phyloP scores from a whole-genome alignment of 352 stramenopile genomes.

The Pythium brachiatum region DNA sequence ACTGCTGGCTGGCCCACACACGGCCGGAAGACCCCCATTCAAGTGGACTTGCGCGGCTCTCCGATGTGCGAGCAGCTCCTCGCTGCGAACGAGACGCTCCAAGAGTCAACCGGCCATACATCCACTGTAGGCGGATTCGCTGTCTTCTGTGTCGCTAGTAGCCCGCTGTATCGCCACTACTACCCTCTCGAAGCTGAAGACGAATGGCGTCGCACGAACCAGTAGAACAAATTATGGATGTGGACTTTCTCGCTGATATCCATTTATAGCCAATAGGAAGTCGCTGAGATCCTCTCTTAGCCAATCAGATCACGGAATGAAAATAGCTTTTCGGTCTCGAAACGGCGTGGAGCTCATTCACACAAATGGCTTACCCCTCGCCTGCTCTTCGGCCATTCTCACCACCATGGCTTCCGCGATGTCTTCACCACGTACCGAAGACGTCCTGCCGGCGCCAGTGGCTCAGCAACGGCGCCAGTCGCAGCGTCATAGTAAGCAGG shows the following conservation, averaged over 20 bases:
- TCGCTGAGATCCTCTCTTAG: background rate
- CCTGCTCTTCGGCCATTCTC: too few species aligned
- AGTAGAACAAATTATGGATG: background rate
- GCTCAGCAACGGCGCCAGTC: background rate
- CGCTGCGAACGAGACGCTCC: background rate
- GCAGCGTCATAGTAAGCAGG: background rate
- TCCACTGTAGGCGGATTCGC: background rate
- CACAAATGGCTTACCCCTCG: background rate
- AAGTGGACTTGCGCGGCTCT: background rate
- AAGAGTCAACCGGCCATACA: background rate
- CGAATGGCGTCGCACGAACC: constrained; percentile 6
- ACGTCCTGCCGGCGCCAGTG: background rate
- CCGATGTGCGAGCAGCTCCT: background rate
- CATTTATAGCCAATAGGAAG: background rate
- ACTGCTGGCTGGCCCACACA: background rate
- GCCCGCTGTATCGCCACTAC: background rate
- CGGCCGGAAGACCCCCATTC: background rate
- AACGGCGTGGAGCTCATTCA: background rate
- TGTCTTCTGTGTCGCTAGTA: background rate
- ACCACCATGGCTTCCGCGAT: background rate
- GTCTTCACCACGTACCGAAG: background rate
- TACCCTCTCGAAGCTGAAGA: constrained; percentile 9
- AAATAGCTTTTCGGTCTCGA: background rate
- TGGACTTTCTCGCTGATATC: background rate
- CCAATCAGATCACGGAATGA: background rate